These are phyloP conservation scores for Amylocarpus encephaloides DNA, from an alignment of 2,329 filamentous ascomycete species.

Conservation along the genomic window DNA sequence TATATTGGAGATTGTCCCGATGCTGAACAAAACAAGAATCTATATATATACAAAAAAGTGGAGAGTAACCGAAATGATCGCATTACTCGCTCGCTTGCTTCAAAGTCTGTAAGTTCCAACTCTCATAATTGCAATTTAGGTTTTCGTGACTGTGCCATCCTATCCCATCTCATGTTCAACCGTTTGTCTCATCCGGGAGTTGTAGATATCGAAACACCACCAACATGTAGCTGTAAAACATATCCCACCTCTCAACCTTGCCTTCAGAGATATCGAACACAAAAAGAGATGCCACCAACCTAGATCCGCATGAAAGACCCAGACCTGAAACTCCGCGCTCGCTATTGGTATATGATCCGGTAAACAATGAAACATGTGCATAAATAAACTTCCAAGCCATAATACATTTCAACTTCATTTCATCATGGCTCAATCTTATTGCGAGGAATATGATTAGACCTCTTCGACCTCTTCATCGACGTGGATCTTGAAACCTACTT, in stretches of 20 bases:
- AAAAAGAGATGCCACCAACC: neutral
- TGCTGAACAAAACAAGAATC: neutral
- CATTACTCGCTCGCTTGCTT: neutral
- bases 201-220: neutral
- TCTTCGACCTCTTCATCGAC: conserved; percentile 22
- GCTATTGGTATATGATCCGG: neutral
- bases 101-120: neutral
- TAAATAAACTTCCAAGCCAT: neutral
- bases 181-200: neutral
- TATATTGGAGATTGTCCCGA: neutral
- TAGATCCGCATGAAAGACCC: neutral
- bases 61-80: neutral
- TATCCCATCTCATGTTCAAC: neutral
- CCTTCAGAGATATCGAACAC: neutral
- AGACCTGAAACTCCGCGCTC: neutral
- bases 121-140: neutral
- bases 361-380: neutral
- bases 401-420: neutral
- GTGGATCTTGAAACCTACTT: conserved; percentile 24
- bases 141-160: neutral
- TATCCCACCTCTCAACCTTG: neutral
- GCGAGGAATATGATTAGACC: neutral
- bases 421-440: neutral
- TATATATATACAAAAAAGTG: neutral
- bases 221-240: neutral